Base-by-base conservation (phyloP, 768 basidiomycete species). In the Psilocybe cubensis region DNA sequence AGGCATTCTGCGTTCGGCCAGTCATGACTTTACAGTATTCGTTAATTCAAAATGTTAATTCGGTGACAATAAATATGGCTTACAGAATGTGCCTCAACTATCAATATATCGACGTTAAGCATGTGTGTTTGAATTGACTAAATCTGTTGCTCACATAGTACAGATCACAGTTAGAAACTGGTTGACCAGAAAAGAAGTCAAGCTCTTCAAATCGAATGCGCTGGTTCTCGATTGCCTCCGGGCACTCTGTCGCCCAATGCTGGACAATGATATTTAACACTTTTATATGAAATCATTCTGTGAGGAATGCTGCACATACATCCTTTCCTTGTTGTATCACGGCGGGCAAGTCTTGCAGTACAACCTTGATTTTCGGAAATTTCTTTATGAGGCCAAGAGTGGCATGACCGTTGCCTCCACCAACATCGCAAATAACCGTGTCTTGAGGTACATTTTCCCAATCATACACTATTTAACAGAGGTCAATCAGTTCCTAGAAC, bases 21-120 rank as follows among this genome's bases (percentile, higher is more conserved):
- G 52, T 79, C 72, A 50, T 79, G 79, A 12, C 77, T 79, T 45
- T 12, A 31, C 7, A 21, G 25, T 35, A 29, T 23, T 35, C 25
- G 14, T 3, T 14, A 6, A 17, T 10, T 17, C 24, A 31, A 18
- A 28, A 24, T n/a, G 17, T 21, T n/a, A n/a, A n/a, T n/a, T 42
- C 31, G 9, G 24, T 9, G 21, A 21, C 9, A 14, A 17, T 20
- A 53, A 42, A n/a, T 7, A 28, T 44, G 23, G 51, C 72, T 40
- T 56, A 77, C 76, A 78, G 46, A 52, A 77, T 68, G 23, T 74
- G 68, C 17, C 72, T 70, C 50, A 79, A 28, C 76, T 78, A 49
- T 27, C 18, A 49, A 29, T 20, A 4, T 18, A 12, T 24, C 1
- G 27, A 4, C 28, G 4, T 18, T 10, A 8, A 49, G 47, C 48